These are phyloP conservation scores for Cercospora berteroae DNA, from an alignment of 2,329 filamentous ascomycete genomes.

Conservation along the genomic window DNA sequence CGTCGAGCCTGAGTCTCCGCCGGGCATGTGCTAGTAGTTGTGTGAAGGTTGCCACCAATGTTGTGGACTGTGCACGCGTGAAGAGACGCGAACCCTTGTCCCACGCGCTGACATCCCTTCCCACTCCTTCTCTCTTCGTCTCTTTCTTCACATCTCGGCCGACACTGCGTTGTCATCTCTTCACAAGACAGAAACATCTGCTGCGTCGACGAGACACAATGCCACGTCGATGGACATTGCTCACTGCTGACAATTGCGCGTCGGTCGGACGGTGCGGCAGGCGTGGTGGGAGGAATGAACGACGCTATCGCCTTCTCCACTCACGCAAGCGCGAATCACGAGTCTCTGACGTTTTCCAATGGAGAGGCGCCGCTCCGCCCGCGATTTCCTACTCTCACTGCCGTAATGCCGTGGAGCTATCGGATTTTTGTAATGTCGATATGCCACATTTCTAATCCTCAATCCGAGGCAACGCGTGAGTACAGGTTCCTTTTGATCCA, in stretches of 20 bases:
- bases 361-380: not conserved
- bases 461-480: not conserved
- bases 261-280: not conserved
- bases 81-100: not conserved
- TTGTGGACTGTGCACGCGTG: not conserved
- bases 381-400: not conserved
- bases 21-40: not conserved
- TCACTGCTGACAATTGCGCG: not conserved
- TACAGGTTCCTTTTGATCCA: not conserved
- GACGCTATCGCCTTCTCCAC: slow-evolving; percentile 1
- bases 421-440: not conserved
- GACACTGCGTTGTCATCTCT: not conserved
- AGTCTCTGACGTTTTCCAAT: slow-evolving; percentile 1
- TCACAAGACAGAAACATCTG: not conserved
- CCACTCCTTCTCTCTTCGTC: not conserved
- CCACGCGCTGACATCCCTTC: slow-evolving; percentile 1
- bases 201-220: not conserved
- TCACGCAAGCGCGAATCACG: not conserved
- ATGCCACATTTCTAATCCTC: not conserved
- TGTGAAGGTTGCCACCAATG: not conserved
- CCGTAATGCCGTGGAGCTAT: slow-evolving; percentile 5
- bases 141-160: not conserved
- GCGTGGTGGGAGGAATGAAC: not conserved
- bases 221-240: not conserved
- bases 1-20: slow-evolving; percentile 39